Evolutionary conservation across 805 yeast species (phyloP), one percentile per base, ranked within the genome.

Genomic region (Ogataea kodamae): DNA sequence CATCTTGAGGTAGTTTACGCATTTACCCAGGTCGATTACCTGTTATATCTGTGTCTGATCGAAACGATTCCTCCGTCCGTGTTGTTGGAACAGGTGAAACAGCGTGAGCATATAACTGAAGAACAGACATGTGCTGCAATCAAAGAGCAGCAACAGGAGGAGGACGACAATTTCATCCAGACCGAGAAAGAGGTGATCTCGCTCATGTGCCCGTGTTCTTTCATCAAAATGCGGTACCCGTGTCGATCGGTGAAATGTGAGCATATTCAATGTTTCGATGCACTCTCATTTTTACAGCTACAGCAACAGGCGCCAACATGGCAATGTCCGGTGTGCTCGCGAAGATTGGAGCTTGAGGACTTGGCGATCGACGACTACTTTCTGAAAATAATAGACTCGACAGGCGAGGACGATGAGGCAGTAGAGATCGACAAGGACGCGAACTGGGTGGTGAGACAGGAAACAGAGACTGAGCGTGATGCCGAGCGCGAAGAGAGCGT

Each of bases 231-330:
- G 70, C 63, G 66, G 35, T 57, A 70, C 33, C 97, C 98, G 0
- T 74, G 78, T 1, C 74, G 86, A 45, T 76, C 95, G 1, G 60
- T 68, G 1, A 64, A 59, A 28, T 92, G 98, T 60, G 63, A 70
- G 21, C 98, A 92, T 59, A 61, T 87, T 10, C 90, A 84, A 49
- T 89, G 97, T 54, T 86, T 89, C 55, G 98, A 92, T 59, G 89
- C 85, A 0, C 56, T 68, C 21, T 74, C 84, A 26, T 92, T 74
- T 52, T 48, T 92, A 7, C 74, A 76, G 49, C 67, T 88, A 26
- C 97, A 90, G 55, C 67, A 68, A 35, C 90, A 82, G 52, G 75
- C 83, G 0, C 82, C 96, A 0, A 74, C 84, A 0, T 90, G 97
- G 97, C 62, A 63, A 32, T 92, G 98, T 52, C 96, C 97, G 0